A percentile compares a stretch with the other conserved stretches of the same genome.
These are phyloP conservation scores for Nitzschia sp. DNA, from an alignment of 108 stramenopile species.

Conservation along the genomic window DNA sequence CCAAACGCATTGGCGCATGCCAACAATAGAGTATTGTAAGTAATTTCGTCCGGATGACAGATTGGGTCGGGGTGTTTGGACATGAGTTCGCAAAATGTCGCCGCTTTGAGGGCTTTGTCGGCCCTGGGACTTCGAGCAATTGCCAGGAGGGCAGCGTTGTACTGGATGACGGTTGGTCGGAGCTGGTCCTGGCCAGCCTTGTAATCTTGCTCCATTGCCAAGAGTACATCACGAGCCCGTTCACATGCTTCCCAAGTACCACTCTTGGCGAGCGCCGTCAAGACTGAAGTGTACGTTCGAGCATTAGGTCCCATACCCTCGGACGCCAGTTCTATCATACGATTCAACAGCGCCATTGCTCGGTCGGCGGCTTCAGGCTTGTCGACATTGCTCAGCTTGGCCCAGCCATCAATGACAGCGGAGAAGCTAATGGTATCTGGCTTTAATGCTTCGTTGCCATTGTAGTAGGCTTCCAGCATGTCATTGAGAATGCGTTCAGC, in stretches of 20 bases:
- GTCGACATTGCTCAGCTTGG: slow-evolving; percentile 31
- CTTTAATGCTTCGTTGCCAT: slow-evolving; percentile 9
- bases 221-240: slow-evolving; percentile 40
- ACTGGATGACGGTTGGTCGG: slow-evolving; percentile 58
- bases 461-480: slow-evolving; percentile 24
- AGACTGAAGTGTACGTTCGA: slow-evolving; percentile 51
- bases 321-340: slow-evolving; percentile 45
- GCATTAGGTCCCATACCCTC: slow-evolving; percentile 50
- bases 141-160: slow-evolving; percentile 67
- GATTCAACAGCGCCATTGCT: slow-evolving; percentile 38
- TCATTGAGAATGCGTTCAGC: slow-evolving; percentile 37
- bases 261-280: slow-evolving; percentile 42
- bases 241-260: slow-evolving; percentile 33
- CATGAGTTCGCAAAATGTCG: slow-evolving; percentile 46
- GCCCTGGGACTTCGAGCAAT: slow-evolving; percentile 47
- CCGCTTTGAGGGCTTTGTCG: slow-evolving; percentile 54
- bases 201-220: slow-evolving; percentile 52
- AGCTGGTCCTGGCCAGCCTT: slow-evolving; percentile 23
- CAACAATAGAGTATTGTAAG: slow-evolving; percentile 65
- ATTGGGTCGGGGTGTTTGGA: slow-evolving; percentile 14
- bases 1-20: slow-evolving; percentile 56
- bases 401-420: slow-evolving; percentile 56
- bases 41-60: slow-evolving; percentile 60
- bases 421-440: slow-evolving; percentile 57
- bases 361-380: slow-evolving; percentile 35